Conservation (phyloP, 1,284 basidiomycete species). For the Sphagnurus paluster region DNA sequence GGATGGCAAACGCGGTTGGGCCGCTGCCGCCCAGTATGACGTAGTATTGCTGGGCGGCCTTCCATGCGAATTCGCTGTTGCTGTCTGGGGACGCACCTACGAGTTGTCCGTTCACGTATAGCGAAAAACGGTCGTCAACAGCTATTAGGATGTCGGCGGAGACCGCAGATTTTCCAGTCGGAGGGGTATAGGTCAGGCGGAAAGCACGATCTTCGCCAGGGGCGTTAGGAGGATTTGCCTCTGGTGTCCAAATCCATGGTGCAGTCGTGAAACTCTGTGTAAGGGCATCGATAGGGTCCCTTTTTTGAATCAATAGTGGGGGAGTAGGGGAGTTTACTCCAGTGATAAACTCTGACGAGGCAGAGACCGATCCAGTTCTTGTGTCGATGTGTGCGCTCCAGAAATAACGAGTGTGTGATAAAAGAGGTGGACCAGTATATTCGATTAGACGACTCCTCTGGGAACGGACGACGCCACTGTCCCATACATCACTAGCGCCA, state of each 20-base stretch:
- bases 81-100: constrained; percentile 18
- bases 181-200: constrained; percentile 24
- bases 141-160: constrained; percentile 23
- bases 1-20: constrained; percentile 7
- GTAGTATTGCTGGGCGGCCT: not conserved
- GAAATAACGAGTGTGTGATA: constrained; percentile 23
- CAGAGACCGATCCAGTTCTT: constrained; percentile 16
- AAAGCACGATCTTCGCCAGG: constrained; percentile 26
- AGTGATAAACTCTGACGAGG: constrained; percentile 23
- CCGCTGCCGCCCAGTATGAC: not conserved
- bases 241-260: constrained; percentile 31
- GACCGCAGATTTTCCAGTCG: constrained; percentile 22
- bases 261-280: not conserved
- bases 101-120: constrained; percentile 25
- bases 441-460: constrained; percentile 18
- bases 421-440: constrained; percentile 23
- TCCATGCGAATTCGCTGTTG: constrained; percentile 1
- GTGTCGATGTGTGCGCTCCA: constrained; percentile 25
- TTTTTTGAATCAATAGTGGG: not conserved
- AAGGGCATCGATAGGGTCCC: constrained; percentile 2
- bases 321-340: not conserved
- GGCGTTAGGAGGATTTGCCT: constrained; percentile 19
- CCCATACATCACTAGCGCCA: constrained; percentile 21
- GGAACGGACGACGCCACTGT: constrained; percentile 22
- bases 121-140: constrained; percentile 24